These are phyloP conservation scores for Amphicarpaea edgeworthii DNA, from an alignment of 306 rosid genomes.

Conservation along the genomic window DNA sequence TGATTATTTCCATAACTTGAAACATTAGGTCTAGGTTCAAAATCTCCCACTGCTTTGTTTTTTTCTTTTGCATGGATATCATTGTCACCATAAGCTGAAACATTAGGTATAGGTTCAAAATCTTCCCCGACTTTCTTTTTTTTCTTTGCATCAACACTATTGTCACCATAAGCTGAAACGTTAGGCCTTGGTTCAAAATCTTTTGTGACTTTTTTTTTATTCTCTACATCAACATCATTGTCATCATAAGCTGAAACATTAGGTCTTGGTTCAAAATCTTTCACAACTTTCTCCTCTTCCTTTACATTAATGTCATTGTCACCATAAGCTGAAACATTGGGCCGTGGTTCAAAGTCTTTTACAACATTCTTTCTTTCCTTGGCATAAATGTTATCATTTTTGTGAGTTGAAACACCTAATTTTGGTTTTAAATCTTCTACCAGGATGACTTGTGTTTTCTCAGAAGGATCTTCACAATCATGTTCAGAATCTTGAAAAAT, in stretches of 20 bases:
- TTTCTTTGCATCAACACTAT: neutral
- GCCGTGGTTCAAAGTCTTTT: constrained; percentile 36
- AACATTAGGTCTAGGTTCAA: constrained; percentile 40
- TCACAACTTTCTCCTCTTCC: neutral
- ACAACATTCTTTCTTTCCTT: neutral
- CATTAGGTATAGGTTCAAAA: constrained; percentile 37
- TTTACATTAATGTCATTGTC: neutral
- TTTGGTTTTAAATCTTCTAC: neutral
- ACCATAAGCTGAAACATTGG: constrained; percentile 10
- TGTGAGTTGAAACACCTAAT: neutral
- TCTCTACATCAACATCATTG: neutral
- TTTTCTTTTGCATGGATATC: neutral
- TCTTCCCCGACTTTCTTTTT: neutral
- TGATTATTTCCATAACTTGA: neutral
- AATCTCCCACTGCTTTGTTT: neutral
- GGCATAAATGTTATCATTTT: neutral
- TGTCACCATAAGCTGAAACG: constrained; percentile 1
- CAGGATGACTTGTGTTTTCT: neutral
- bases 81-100: constrained; percentile 16
- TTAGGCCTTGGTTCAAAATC: constrained; percentile 43
- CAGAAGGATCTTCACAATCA: constrained; percentile 9
- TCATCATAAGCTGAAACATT: neutral
- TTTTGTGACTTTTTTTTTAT: neutral
- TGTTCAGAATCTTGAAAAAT: neutral
- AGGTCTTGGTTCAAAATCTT: constrained; percentile 38